Conservation (phyloP, 371 early-diverging fungal genomes). For the Thermomucor indicae-seudaticae region DNA sequence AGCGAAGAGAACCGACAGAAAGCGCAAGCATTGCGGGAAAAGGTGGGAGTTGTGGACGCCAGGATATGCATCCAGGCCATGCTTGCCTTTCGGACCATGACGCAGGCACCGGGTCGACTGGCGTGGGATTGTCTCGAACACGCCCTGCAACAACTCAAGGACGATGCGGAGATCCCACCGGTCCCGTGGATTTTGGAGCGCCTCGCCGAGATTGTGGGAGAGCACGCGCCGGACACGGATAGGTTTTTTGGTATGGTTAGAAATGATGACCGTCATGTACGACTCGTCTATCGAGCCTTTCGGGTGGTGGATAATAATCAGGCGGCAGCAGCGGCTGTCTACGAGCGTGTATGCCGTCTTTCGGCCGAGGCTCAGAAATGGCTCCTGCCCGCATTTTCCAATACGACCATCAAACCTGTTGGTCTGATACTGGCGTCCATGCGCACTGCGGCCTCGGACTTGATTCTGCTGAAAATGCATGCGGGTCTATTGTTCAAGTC, state of each 20-base stretch:
- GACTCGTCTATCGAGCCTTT: too few species aligned
- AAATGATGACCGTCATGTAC: too few species aligned
- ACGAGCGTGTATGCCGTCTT: too few species aligned
- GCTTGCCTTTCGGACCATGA: conserved; percentile 6
- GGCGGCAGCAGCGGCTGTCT: too few species aligned
- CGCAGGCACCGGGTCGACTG: not conserved
- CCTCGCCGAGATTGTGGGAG: conserved; percentile 1
- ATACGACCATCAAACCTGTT: too few species aligned
- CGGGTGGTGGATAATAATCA: too few species aligned
- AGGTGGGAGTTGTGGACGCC: conserved; percentile 14
- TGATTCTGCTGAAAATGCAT: too few species aligned
- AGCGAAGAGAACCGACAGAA: conserved; percentile 7
- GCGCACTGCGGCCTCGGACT: too few species aligned
- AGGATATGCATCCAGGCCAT: conserved; percentile 15
- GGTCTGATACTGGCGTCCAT: too few species aligned
- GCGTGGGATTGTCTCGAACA: conserved; percentile 8
- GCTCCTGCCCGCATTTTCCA: too few species aligned
- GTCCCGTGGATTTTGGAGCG: conserved; percentile 7
- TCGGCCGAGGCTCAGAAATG: too few species aligned
- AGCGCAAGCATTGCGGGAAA: conserved; percentile 1
- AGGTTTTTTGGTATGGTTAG: conserved; percentile 6
- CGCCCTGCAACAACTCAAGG: conserved; percentile 6
- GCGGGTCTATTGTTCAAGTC: too few species aligned
- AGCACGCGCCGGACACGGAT: not conserved
- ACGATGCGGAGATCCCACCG: conserved; percentile 9